Evolutionary conservation across 441 rosid genomes (phyloP), one percentile per base, ranked within the genome.

Genomic region (Flueggea neowawraea): DNA sequence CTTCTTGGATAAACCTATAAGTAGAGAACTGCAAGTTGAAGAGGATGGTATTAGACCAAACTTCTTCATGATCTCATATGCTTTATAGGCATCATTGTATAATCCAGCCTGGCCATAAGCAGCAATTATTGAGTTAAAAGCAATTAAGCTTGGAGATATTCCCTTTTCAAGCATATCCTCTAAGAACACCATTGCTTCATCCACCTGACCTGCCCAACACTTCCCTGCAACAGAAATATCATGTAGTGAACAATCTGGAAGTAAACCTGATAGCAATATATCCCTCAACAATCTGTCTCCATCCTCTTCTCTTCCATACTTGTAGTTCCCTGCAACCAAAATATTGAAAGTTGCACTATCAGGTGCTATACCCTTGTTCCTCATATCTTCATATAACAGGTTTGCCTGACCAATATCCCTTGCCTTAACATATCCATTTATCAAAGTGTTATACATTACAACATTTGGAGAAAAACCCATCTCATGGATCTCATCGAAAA

Each of bases 381-480:
- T 73, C 95, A 88, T 84, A 71, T 84, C 92, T 57, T 78, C 74
- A 16, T 75, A 88, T 45, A 88, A 66, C 64, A 72, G 50, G 54
- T 69, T 79, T 31, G 88, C 92, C 66, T 79, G 81, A 69, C 54
- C 69, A 63, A 84, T 63, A 61, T 84, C 83, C 75, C 78, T 77
- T 10, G 90, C 82, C 75, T 88, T 88, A 57, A 86, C 80, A 67
- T 84, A 84, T n/a, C 95, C 92, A 66, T 79, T 79, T 68, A 88
- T 76, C 68, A 88, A 67, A 63, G 88, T 61, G 59, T 88, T 88
- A 73, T 69, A 88, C 6, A 77, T 71, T n/a, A 54, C 50, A 56
- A 72, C 78, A 75, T 72, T 78, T 47, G 86, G 82, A 16, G 80
- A 64, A 50, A 84, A 74, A 67, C 77, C 87, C 44, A 58, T 36